These are phyloP conservation scores for Knoxia roxburghii DNA, from an alignment of 257 asterid species.

Conservation along the genomic window DNA sequence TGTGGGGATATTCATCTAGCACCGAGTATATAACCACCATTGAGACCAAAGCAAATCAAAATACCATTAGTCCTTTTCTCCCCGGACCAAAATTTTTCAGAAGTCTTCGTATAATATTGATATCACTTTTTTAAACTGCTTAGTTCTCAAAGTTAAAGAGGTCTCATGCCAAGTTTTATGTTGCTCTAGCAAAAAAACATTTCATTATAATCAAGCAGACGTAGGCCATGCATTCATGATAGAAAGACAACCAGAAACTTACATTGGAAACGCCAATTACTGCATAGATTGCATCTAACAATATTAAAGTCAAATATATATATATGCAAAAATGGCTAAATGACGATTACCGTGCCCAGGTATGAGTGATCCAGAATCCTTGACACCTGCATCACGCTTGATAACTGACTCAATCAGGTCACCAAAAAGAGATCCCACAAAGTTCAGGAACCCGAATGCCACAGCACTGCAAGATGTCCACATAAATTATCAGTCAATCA, in stretches of 20 bases:
- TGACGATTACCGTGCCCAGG: slow-evolving; percentile 85
- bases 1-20: no score
- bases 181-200: not conserved
- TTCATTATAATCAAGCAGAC: not conserved
- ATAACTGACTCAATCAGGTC: slow-evolving; percentile 94
- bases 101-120: not conserved
- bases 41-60: not conserved
- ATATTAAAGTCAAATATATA: not conserved
- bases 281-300: no score
- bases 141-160: not conserved
- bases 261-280: not conserved
- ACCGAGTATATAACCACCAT: not conserved
- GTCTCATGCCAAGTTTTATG: not conserved
- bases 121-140: not conserved
- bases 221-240: not conserved
- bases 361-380: slow-evolving; percentile 95
- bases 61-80: no score
- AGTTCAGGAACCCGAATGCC: slow-evolving; percentile 75
- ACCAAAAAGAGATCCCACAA: slow-evolving; percentile 91
- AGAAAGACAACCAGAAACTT: not conserved
- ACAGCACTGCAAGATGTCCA: slow-evolving; percentile 48
- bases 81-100: no score
- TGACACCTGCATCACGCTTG: slow-evolving; percentile 98
- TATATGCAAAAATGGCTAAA: not conserved
- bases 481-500: not conserved